Percentiles rank a stretch among this genome's conserved stretches.
phyloP scores from a whole-genome alignment of 2,329 filamentous ascomycete species.

The Xylariaceae sp. region DNA sequence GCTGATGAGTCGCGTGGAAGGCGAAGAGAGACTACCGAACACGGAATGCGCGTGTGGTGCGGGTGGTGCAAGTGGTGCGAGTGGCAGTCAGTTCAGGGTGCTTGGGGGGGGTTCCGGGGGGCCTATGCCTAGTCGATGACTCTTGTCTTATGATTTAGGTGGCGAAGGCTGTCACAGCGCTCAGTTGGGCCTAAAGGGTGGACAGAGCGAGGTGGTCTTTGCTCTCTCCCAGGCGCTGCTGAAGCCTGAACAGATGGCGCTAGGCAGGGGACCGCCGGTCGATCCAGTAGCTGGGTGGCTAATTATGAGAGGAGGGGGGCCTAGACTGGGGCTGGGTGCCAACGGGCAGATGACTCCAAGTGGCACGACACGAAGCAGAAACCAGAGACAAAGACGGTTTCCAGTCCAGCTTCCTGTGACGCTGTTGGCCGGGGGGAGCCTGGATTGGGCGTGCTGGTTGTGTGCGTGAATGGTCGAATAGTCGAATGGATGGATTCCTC shows the following conservation, averaged over 20 bases:
- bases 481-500: conserved; percentile 24
- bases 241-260: conserved; percentile 15
- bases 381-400: conserved; percentile 11
- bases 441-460: conserved; percentile 13
- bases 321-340: conserved; percentile 22
- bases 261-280: conserved; percentile 12
- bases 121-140: conserved; percentile 27
- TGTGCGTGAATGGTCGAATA: conserved; percentile 24
- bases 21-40: conserved; percentile 22
- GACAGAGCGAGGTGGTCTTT: conserved; percentile 18
- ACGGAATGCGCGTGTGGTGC: conserved; percentile 20
- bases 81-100: conserved; percentile 17
- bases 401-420: too few relatives aligned
- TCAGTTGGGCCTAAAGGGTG: conserved; percentile 20
- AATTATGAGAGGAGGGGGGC: conserved; percentile 13
- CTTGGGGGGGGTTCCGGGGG: conserved; percentile 14
- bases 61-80: conserved; percentile 24
- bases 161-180: conserved; percentile 30
- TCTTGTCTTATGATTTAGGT: conserved; percentile 31
- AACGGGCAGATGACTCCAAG: conserved; percentile 22
- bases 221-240: conserved; percentile 9
- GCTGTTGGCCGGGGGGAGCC: too few relatives aligned
- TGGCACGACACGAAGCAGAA: conserved; percentile 17
- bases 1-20: conserved; percentile 25
- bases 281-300: conserved; percentile 17